Base-by-base conservation (phyloP, 1,284 basidiomycete species). In the Vanrija sp. region DNA sequence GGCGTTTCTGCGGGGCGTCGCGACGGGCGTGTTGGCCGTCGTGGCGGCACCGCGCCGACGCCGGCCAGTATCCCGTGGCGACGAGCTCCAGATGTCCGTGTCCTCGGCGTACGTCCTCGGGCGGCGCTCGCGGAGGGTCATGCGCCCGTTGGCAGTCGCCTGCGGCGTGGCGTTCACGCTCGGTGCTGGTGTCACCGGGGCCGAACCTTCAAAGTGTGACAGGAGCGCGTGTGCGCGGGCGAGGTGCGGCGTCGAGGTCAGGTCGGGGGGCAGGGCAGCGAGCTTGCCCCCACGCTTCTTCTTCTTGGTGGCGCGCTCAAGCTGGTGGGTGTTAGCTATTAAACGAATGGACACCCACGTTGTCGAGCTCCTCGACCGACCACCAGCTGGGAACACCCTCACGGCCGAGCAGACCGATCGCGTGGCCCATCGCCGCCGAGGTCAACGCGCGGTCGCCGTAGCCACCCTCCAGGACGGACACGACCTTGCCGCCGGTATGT, bases 391-490 rank as follows among this genome's bases (percentile, higher is more conserved):
- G 76, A 42, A 83, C 77, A 5, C 66, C 64, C 8, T 65, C 53
- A n/a, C 61, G 48, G 38, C 79, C 82, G 0, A 81, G 78, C 41
- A 94, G 73, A 0, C 90, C 91, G 15, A 78, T 76, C 2, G 92
- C 72, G 69, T 91, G 88, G 0, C 89, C 87, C 81, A 92, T 83
- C 0, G 85, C 80, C 0, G 87, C 93, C 59, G 87, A 90, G 14
- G 80, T 85, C 47, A 98, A 76, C 0, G 91, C 90, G 4, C 87
- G 82, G 69, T 97, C 93, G 62, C 88, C 90, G 68, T 98, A 98
- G 0, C 94, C 95, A 1, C 94, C 94, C 74, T 98, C 95, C 1
- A 98, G 82, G 0, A 97, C 86, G 59, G 89, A 91, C 20, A 98
- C 79, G 1, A 96, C 67, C 47, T 86, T 83, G 0, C 92, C 91